Percentiles rank a stretch among this genome's conserved stretches.
Conservation (phyloP, 176 grass and related monocot genomes). For the Lolium rigidum region DNA sequence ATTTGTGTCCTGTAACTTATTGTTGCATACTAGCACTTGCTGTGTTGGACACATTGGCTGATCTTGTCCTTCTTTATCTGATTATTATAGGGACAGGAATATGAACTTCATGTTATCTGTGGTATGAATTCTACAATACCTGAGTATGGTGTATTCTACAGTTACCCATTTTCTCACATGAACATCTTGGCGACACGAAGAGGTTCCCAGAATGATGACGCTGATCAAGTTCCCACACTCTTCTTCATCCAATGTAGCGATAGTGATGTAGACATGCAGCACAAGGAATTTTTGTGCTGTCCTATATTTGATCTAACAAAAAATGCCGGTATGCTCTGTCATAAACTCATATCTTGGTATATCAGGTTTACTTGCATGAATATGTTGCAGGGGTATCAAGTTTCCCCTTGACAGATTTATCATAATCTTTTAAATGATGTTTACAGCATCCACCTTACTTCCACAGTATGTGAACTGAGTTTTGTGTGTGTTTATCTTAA, state of each 20-base stretch:
- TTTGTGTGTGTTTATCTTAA: not conserved
- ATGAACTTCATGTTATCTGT: slow-evolving; percentile 26
- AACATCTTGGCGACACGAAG: slow-evolving; percentile 24
- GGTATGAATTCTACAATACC: slow-evolving; percentile 14
- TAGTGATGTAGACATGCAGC: not conserved
- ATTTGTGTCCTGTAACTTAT: not conserved
- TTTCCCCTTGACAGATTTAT: slow-evolving; percentile 8
- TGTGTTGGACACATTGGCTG: not conserved
- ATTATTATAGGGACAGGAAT: slow-evolving; percentile 25
- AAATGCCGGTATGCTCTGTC: not conserved
- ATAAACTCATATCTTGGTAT: not conserved
- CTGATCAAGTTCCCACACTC: not conserved
- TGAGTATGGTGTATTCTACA: not conserved
- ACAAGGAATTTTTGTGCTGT: too few relatives aligned
- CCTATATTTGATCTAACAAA: too few relatives aligned
- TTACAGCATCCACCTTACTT: not conserved
- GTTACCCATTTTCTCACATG: not conserved
- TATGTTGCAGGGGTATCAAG: not conserved
- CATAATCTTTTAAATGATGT: not conserved
- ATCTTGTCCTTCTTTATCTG: not conserved
- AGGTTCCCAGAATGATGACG: not conserved
- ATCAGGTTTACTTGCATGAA: not conserved
- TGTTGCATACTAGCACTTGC: not conserved
- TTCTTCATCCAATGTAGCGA: slow-evolving; percentile 35
- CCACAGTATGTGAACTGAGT: not conserved